Evolutionary conservation across 768 basidiomycete species (phyloP).

Genomic region (Lentinula lateritia): DNA sequence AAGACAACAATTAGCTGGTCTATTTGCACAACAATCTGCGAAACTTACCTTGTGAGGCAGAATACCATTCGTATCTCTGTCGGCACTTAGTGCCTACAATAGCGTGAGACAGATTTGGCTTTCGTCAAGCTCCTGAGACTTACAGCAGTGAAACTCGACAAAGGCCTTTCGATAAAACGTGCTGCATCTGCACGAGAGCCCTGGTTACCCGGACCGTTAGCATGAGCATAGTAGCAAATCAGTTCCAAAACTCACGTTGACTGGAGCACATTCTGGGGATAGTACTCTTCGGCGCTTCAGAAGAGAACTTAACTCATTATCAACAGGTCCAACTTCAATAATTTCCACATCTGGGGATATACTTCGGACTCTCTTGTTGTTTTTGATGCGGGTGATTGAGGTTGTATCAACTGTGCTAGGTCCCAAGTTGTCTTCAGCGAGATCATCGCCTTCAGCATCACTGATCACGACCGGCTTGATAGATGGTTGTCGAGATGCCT

Average conservation of each 20-base stretch:
- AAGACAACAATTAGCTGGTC: background rate
- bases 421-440: too few species aligned
- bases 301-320: background rate
- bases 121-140: too few species aligned
- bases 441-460: background rate
- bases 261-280: background rate
- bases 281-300: background rate
- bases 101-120: too few species aligned
- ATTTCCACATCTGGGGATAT: background rate
- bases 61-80: background rate
- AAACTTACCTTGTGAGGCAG: background rate
- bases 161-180: too few species aligned
- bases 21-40: too few species aligned
- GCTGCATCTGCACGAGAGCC: too few species aligned
- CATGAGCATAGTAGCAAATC: too few species aligned
- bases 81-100: too few species aligned
- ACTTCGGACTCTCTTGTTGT: background rate
- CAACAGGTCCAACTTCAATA: background rate
- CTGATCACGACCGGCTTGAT: background rate
- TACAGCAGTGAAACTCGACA: too few species aligned
- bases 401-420: too few species aligned
- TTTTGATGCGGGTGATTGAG: background rate
- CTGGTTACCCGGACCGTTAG: too few species aligned
- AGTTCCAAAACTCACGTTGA: background rate
- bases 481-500: background rate